Evolutionary conservation across 768 basidiomycete genomes (phyloP), one percentile per base, ranked within the genome.

Genomic region (Termitomyces sp.): DNA sequence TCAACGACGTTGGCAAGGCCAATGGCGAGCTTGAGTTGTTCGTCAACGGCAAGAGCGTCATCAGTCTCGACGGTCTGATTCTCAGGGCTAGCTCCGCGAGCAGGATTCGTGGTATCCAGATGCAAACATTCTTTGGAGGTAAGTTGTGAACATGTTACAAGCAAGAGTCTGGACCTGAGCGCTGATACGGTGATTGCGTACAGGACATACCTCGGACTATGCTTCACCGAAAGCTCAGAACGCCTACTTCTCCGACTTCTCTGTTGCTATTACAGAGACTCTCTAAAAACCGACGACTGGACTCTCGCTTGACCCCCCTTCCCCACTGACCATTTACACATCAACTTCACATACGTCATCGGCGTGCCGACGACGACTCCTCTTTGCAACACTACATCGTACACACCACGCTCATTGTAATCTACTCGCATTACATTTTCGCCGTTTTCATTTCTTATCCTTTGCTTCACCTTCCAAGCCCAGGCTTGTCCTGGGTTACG

Each of bases 91-190:
- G 71, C 55, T 66, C 64, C 26, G 67, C 70, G 0, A 80, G 82
- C 40, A 75, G 73, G 58, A 78, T 90, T 62, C 76, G 81, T 34
- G 88, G 88, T 21, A 79, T 87, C 54, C 82, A 82, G 67, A 79
- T 84, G 76, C 84, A 89, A 71, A 85, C 87, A n/a, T 89, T 89
- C 79, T 89, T 90, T 60, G 87, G 87, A 46, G 85, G 82, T 79
- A 63, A 57, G 73, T 69, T 19, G 22, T 35, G 5, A 15, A 35
- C 7, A 5, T n/a, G 11, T 41, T 1, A 12, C 26, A 35, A 6
- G 44, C 22, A 50, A 47, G 24, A 48, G n/a, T n/a, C n/a, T n/a
- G n/a, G n/a, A n/a, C 24, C 22, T 45, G 12, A 35, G 30, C 3
- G 30, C 43, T 54, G 49, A 44, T 57, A 6, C 51, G 14, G 3